Evolutionary conservation across 1,284 basidiomycete species (phyloP).

Genomic region (Stygiomarasmius scandens): DNA sequence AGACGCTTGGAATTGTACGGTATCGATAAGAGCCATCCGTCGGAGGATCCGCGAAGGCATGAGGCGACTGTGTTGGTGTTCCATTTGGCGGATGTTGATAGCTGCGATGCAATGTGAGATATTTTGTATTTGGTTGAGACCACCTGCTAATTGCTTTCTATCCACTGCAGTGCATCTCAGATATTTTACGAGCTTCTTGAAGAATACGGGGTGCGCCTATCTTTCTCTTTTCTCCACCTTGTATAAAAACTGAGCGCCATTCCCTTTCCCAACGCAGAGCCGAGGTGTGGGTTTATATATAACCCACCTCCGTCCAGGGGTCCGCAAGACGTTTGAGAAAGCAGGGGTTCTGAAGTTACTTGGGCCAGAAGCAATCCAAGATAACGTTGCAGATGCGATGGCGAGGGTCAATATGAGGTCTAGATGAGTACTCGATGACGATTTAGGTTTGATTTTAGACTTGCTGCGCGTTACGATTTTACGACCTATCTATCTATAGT

Average conservation of each 20-base stretch:
- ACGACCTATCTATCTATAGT: background rate
- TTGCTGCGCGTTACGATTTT: background rate
- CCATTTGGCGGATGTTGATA: conserved; percentile 87
- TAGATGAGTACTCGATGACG: background rate
- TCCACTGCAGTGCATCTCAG: conserved; percentile 69
- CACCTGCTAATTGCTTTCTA: background rate
- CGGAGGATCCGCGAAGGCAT: conserved; percentile 78
- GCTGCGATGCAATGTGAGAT: conserved; percentile 78
- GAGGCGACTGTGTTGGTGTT: conserved; percentile 82
- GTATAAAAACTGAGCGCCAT: conserved; percentile 5
- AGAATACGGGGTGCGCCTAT: conserved; percentile 64
- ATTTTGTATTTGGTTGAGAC: background rate
- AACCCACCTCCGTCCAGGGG: conserved; percentile 68
- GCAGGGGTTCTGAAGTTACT: conserved; percentile 70
- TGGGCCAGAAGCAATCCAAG: conserved; percentile 71
- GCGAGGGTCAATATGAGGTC: conserved; percentile 24
- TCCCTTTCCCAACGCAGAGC: conserved; percentile 38
- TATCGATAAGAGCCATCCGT: conserved; percentile 76
- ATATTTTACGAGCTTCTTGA: conserved; percentile 82
- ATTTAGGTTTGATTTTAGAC: background rate
- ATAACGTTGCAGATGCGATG: conserved; percentile 72
- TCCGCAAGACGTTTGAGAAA: conserved; percentile 63
- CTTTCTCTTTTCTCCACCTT: background rate
- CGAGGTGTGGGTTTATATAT: conserved; percentile 79
- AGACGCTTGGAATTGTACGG: conserved; percentile 84